Conservation (phyloP, 2,329 filamentous ascomycete genomes). For the Diplodia mutila region DNA sequence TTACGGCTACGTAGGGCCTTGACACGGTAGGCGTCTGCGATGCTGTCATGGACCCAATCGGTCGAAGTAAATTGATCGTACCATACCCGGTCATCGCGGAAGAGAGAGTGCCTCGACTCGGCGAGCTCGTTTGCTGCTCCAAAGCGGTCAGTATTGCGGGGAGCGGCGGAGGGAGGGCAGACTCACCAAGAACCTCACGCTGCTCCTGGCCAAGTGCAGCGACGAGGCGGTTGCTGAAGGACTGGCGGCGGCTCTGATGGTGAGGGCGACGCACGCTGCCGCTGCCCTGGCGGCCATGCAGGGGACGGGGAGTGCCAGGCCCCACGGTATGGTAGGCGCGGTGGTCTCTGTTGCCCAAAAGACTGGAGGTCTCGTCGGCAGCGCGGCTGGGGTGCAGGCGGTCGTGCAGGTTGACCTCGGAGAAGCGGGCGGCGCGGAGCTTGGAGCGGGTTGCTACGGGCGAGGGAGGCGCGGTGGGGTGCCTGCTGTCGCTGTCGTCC, state of each 20-base stretch:
- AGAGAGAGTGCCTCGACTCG: constrained; percentile 68
- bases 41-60: constrained; percentile 97
- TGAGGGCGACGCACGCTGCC: constrained; percentile 28
- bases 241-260: constrained; percentile 37
- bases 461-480: constrained; percentile 37
- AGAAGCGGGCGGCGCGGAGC: constrained; percentile 36
- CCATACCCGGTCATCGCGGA: constrained; percentile 87
- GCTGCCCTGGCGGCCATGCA: constrained; percentile 43
- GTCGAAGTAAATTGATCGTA: constrained; percentile 98
- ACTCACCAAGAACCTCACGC: constrained; percentile 43
- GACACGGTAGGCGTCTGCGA: constrained; percentile 88
- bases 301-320: constrained; percentile 48
- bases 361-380: constrained; percentile 52
- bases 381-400: constrained; percentile 32
- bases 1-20: constrained; percentile 80
- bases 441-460: constrained; percentile 36
- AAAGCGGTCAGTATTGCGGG: background rate
- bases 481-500: constrained; percentile 34
- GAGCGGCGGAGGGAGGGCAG: background rate
- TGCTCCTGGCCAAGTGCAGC: constrained; percentile 62
- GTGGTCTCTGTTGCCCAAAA: constrained; percentile 50
- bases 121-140: constrained; percentile 55
- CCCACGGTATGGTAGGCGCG: constrained; percentile 40
- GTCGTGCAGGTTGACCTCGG: constrained; percentile 38
- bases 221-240: constrained; percentile 55